Percentiles rank a stretch among this genome's conserved stretches.
These are phyloP conservation scores for Pseudonitzschia multiseries DNA, from an alignment of 108 stramenopile genomes.

Conservation along the genomic window DNA sequence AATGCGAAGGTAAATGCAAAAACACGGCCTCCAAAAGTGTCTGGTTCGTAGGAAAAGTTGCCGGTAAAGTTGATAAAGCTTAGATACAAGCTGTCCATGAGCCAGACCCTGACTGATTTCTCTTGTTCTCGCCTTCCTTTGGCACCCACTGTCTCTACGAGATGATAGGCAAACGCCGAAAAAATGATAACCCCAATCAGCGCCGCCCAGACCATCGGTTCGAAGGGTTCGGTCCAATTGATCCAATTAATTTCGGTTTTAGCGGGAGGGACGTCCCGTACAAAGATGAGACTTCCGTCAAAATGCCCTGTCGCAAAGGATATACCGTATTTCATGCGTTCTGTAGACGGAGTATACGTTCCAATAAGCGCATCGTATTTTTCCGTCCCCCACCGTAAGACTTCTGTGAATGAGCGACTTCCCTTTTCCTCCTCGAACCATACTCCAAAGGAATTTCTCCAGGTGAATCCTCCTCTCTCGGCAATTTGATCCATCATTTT, in stretches of 20 bases:
- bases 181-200: background rate
- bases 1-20: slow-evolving; percentile 6
- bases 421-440: background rate
- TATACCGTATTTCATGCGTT: slow-evolving; percentile 8
- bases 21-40: background rate
- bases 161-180: background rate
- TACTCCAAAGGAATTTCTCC: slow-evolving; percentile 18
- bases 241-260: background rate
- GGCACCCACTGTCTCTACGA: background rate
- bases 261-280: background rate
- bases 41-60: slow-evolving; percentile 5
- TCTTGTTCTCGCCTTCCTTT: background rate
- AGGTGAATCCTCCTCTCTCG: slow-evolving; percentile 5
- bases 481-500: slow-evolving; percentile 16
- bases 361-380: slow-evolving; percentile 7
- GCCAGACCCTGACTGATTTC: slow-evolving; percentile 4
- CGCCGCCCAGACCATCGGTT: background rate
- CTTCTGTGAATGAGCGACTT: background rate
- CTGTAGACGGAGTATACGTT: background rate
- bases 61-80: slow-evolving; percentile 14
- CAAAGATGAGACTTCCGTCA: slow-evolving; percentile 16
- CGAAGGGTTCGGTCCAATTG: slow-evolving; percentile 1
- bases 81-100: background rate
- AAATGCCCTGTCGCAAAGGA: background rate
- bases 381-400: background rate